Conservation (phyloP, 768 basidiomycete genomes). For the Suillus variegatus region DNA sequence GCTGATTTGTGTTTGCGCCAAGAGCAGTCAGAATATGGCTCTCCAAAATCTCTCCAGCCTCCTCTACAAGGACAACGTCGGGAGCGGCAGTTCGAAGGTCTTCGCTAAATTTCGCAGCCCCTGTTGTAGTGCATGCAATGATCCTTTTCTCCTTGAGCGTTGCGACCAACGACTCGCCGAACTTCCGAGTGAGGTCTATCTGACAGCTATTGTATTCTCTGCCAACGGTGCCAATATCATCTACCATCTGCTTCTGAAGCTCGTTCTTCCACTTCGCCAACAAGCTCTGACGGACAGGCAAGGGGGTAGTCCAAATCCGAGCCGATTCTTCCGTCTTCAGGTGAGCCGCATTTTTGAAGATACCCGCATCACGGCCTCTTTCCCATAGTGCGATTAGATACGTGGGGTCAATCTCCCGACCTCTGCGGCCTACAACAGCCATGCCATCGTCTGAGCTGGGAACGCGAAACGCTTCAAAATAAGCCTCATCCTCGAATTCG, state of each 20-base stretch:
- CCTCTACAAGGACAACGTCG: slow-evolving; percentile 58
- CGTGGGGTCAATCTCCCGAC: slow-evolving; percentile 29
- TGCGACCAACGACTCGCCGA: slow-evolving; percentile 29
- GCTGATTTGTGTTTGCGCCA: slow-evolving; percentile 41
- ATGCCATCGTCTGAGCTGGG: slow-evolving; percentile 42
- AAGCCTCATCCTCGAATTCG: slow-evolving; percentile 48
- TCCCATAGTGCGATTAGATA: slow-evolving; percentile 50
- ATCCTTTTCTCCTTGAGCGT: slow-evolving; percentile 47
- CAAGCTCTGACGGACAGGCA: slow-evolving; percentile 21
- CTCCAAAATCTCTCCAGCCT: slow-evolving; percentile 67
- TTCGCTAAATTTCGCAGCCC: slow-evolving; percentile 54
- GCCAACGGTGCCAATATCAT: slow-evolving; percentile 26
- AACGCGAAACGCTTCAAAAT: slow-evolving; percentile 41
- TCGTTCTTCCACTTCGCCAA: slow-evolving; percentile 32
- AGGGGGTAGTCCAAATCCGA: slow-evolving; percentile 38
- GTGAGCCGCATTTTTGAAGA: slow-evolving; percentile 28
- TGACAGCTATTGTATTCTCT: slow-evolving; percentile 40
- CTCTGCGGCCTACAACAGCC: slow-evolving; percentile 38
- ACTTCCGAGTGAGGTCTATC: slow-evolving; percentile 33
- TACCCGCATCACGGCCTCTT: slow-evolving; percentile 40
- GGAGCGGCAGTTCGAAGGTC: slow-evolving; percentile 46
- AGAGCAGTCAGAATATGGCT: slow-evolving; percentile 61
- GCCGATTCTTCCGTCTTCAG: slow-evolving; percentile 16
- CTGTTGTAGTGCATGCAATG: slow-evolving; percentile 65
- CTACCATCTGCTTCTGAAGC: slow-evolving; percentile 36